Evolutionary conservation across 306 rosid genomes (phyloP), one percentile per base, ranked within the genome.

Genomic region (Luffa acutangula): DNA sequence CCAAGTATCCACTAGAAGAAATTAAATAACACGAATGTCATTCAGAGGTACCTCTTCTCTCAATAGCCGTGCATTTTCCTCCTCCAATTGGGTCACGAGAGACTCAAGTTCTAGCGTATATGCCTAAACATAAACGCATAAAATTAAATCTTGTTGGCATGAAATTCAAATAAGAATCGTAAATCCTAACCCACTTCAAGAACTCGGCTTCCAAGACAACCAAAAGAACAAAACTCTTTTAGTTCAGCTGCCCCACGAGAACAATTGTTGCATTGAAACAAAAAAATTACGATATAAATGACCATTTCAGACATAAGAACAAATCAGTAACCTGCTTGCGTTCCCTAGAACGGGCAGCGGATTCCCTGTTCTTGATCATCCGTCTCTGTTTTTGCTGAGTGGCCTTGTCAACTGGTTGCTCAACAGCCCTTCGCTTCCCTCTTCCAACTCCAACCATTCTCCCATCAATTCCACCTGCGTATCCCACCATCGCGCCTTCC

Each of bases 321-420:
- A 52, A 21, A 67, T 45, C 46, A 41, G 20, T 0, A 20, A 92
- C 98, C 94, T 94, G 95, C 75, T 94, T 94, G 79, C 97, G 96
- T 82, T 91, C 97, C 58, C 98, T 89, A 65, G 98, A 94, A 90
- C 97, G 84, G 17, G 97, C 97, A 2, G 97, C 97, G 39, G 97
- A 93, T 54, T 91, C 97, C 89, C 97, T 88, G 69, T 93, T 93
- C 82, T 93, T 93, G 33, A 93, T 93, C 97, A 93, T 93, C 84
- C 97, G 84, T 79, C 83, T 91, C 87, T 93, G 97, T 79, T 89
- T 93, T 82, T 89, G 94, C 83, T 88, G 93, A 48, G 96, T 91
- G 34, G 96, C 94, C 84, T 87, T 91, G 57, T 93, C 96, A 0
- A 89, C 73, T 3, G 91, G 91, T 46, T 89, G 93, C 78, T 84